Base-by-base conservation (phyloP, 768 basidiomycete genomes). In the Boletus rex-veris region DNA sequence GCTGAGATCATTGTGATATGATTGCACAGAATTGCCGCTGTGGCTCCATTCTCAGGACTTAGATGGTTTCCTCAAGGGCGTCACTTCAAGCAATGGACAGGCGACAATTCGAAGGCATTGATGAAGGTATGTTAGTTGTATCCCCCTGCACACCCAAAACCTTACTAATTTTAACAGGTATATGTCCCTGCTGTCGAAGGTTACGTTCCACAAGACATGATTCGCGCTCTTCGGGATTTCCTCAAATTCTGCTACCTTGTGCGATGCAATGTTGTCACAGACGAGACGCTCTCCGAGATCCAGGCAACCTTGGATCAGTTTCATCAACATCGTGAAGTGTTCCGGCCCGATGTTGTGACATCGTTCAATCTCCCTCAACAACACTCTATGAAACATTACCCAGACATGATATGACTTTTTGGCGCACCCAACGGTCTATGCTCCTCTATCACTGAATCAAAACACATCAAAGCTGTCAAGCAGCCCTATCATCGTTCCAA, bases 391-490 rank as follows among this genome's bases (percentile, higher is more conserved):
- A 38, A 2, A 7, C 50, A 52, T 5, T 52, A 52, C 3, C 14
- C 28, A 5, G n/a, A 44, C 4, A 26, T 52, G 2, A 45, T 52
- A 1, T 15, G 10, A 6, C n/a, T 28, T 1, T 53, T 47, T 36
- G 45, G 52, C 1, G 1, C 24, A 26, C 24, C 24, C 24, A 26
- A 26, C 5, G 24, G 24, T 26, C 4, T 26, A 26, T 26, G n/a
- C 45, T 44, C 42, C 3, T 44, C 26, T 1, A 51, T 51, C 6
- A 51, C 12, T 0, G 52, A 48, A 19, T 42, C 40, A 7, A 43
- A 48, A 16, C 52, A 53, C 8, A 37, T 53, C 40, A 53, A 42
- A 15, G 52, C n/a, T n/a, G n/a, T n/a, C n/a, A n/a, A n/a, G n/a
- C n/a, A n/a, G n/a, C n/a, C n/a, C n/a, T n/a, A n/a, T n/a, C n/a